A percentile compares a stretch with the other conserved stretches of the same genome.
Evolutionary conservation across 495 filamentous ascomycete genomes (phyloP).

Genomic region (Neurospora intermedia): DNA sequence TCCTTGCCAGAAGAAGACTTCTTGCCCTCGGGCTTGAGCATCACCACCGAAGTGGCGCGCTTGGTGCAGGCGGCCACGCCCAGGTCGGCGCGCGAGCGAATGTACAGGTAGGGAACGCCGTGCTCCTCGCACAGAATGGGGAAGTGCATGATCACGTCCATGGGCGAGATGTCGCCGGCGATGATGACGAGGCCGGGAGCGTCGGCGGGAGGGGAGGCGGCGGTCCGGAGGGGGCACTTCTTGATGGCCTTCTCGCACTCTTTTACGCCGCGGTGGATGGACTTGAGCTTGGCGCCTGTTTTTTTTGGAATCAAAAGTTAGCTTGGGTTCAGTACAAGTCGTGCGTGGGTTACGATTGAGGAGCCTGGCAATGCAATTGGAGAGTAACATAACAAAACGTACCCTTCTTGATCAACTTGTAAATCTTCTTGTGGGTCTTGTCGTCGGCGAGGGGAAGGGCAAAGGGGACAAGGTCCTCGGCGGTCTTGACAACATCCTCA

Average conservation of each 20-base stretch:
- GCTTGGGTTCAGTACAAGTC: too few relatives aligned
- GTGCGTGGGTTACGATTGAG: neutral
- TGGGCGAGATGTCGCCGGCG: constrained; percentile 91
- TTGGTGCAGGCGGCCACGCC: constrained; percentile 87
- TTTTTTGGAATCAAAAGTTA: too few relatives aligned
- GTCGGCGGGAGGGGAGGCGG: constrained; percentile 37
- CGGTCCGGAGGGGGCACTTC: constrained; percentile 59
- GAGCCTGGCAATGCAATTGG: too few relatives aligned
- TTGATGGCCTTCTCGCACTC: constrained; percentile 95
- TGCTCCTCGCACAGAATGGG: constrained; percentile 97
- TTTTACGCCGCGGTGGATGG: constrained; percentile 93
- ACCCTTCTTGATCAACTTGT: constrained; percentile 93
- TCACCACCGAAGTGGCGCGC: constrained; percentile 87
- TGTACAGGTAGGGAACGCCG: constrained; percentile 86
- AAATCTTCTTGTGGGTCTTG: constrained; percentile 83
- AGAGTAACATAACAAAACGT: too few relatives aligned
- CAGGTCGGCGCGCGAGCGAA: constrained; percentile 76
- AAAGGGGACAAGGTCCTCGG: constrained; percentile 82
- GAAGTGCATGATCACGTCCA: constrained; percentile 95
- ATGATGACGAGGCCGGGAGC: constrained; percentile 75
- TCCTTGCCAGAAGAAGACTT: constrained; percentile 41
- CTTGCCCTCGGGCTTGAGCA: constrained; percentile 57
- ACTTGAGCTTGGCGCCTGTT: constrained; percentile 72
- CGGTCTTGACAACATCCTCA: constrained; percentile 33
- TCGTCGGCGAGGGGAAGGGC: constrained; percentile 84